Evolutionary conservation across 2,329 filamentous ascomycete genomes (phyloP).

Genomic region (Epichloe festucae): DNA sequence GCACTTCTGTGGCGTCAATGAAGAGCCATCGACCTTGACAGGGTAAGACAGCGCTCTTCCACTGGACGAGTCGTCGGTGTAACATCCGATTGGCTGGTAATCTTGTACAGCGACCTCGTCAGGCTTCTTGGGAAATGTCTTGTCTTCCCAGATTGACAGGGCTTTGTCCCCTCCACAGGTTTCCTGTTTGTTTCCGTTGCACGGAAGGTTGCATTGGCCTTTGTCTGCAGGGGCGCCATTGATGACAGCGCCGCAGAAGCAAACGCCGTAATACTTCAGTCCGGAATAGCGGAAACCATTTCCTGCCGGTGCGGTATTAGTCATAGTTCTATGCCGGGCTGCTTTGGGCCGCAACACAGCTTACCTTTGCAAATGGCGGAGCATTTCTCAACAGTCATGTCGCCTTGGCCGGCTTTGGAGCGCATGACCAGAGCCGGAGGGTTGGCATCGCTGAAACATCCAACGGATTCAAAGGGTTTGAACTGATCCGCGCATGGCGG

Average conservation of each 20-base stretch:
- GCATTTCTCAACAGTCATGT: constrained; percentile 36
- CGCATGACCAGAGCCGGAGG: constrained; percentile 27
- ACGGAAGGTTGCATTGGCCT: constrained; percentile 43
- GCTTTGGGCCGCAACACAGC: constrained; percentile 1
- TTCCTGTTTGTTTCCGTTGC: constrained; percentile 32
- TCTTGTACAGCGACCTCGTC: constrained; percentile 32
- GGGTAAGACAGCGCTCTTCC: constrained; percentile 33
- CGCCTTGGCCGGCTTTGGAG: constrained; percentile 21
- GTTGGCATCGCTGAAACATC: constrained; percentile 31
- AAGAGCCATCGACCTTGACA: constrained; percentile 21
- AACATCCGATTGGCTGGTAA: constrained; percentile 52
- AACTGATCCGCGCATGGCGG: constrained; percentile 32
- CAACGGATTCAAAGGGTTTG: constrained; percentile 34
- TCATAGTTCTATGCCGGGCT: neutral
- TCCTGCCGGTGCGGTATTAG: constrained; percentile 15
- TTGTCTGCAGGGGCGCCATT: constrained; percentile 38
- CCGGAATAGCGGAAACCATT: constrained; percentile 39
- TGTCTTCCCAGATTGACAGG: constrained; percentile 36
- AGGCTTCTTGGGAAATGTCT: constrained; percentile 31
- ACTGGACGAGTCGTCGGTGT: constrained; percentile 28
- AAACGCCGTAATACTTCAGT: constrained; percentile 37
- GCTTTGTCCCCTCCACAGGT: constrained; percentile 33
- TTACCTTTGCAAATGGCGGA: constrained; percentile 35
- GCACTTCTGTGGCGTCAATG: constrained; percentile 30
- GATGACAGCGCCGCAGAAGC: constrained; percentile 40